Evolutionary conservation across 441 rosid species (phyloP).

Genomic region (Gossypium davidsonii): DNA sequence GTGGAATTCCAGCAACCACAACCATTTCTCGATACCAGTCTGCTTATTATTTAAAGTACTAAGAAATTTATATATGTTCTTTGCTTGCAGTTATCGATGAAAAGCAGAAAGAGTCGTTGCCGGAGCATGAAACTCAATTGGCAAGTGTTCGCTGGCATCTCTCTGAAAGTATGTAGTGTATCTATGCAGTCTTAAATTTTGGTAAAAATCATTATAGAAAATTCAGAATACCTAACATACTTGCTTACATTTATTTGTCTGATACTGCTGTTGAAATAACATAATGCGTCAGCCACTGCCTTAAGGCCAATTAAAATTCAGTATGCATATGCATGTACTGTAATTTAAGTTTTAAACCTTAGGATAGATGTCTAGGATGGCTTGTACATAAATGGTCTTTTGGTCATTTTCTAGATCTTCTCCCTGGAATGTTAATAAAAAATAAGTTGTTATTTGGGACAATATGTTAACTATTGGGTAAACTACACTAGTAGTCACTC

Average conservation of each 20-base stretch:
- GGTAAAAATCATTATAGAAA: neutral
- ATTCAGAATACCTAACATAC: neutral
- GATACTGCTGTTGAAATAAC: neutral
- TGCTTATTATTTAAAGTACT: conserved; percentile 8
- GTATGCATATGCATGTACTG: neutral
- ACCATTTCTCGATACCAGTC: neutral
- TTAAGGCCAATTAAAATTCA: neutral
- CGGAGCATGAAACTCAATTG: conserved; percentile 73
- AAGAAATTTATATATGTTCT: conserved; percentile 16
- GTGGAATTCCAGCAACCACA: neutral
- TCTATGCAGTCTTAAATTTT: neutral
- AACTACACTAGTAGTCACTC: no score
- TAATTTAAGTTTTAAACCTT: neutral
- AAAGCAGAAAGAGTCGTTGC: conserved; percentile 57
- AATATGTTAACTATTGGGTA: neutral
- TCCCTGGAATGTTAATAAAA: neutral
- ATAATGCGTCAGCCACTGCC: neutral
- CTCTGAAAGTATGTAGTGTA: conserved; percentile 56
- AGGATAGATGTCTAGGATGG: neutral
- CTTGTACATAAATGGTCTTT: neutral
- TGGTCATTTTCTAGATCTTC: neutral
- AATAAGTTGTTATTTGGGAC: neutral
- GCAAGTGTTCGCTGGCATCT: conserved; percentile 90
- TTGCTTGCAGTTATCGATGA: conserved; percentile 82
- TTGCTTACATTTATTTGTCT: neutral